Percentiles rank a stretch among this genome's conserved stretches.
Conservation (phyloP, 2,329 filamentous ascomycete genomes). For the Colletotrichum australisinense region DNA sequence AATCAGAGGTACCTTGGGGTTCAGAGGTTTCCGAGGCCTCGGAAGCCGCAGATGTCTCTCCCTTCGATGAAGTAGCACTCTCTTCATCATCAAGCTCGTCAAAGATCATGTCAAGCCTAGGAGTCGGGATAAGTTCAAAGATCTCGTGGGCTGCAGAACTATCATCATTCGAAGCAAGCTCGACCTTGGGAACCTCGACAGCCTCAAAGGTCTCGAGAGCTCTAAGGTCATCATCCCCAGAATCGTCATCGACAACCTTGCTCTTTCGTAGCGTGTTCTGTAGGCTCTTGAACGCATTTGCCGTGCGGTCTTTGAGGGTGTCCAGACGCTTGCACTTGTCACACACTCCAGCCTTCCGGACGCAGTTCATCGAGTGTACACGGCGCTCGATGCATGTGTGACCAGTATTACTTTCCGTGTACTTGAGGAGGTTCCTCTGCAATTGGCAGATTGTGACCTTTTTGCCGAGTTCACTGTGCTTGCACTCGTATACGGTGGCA, state of each 20-base stretch:
- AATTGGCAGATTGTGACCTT: slow-evolving; percentile 19
- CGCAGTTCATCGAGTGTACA: slow-evolving; percentile 20
- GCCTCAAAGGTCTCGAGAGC: neutral
- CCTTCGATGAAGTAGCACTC: neutral
- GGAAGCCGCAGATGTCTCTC: neutral
- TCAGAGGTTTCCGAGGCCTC: too few relatives aligned
- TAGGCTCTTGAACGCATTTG: slow-evolving; percentile 4
- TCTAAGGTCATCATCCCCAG: too few relatives aligned
- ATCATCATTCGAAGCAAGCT: neutral
- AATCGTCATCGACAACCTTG: neutral
- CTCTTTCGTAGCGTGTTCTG: slow-evolving; percentile 1
- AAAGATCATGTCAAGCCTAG: neutral
- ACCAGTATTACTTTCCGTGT: neutral
- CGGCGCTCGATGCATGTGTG: neutral
- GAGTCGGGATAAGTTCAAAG: neutral
- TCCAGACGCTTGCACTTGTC: slow-evolving; percentile 25
- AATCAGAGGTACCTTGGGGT: neutral
- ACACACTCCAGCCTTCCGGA: slow-evolving; percentile 9
- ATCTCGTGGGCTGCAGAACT: neutral
- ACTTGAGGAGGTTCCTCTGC: slow-evolving; percentile 17
- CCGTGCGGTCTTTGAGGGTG: neutral
- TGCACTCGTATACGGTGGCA: slow-evolving; percentile 36
- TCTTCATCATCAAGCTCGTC: neutral
- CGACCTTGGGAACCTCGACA: neutral
- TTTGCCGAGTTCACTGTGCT: slow-evolving; percentile 30